These are phyloP conservation scores for Tuber magnatum DNA, from an alignment of 495 filamentous ascomycete genomes.

Conservation along the genomic window DNA sequence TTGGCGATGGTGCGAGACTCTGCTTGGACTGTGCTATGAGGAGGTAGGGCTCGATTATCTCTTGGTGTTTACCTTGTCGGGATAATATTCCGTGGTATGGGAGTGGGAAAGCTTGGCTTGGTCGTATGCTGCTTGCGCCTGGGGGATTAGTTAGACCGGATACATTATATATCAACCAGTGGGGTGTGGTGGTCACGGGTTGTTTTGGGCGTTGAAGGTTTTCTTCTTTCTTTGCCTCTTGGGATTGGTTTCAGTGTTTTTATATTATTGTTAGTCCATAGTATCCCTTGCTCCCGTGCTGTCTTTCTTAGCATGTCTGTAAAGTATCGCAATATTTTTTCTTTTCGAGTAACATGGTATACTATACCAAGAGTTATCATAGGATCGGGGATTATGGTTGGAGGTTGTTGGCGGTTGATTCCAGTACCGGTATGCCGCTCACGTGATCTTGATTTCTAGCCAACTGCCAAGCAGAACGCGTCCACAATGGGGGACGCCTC, in stretches of 20 bases:
- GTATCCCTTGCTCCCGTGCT: neutral
- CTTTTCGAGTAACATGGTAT: too few species aligned
- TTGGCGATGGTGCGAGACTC: conserved; percentile 17
- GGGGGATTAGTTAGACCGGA: neutral
- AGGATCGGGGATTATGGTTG: neutral
- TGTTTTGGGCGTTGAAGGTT: neutral
- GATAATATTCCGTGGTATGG: neutral
- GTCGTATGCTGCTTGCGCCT: neutral
- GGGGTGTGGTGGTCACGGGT: neutral
- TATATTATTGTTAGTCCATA: neutral
- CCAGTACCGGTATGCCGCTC: neutral
- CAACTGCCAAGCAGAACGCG: conserved; percentile 15
- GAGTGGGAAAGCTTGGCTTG: conserved; percentile 3
- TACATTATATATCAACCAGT: neutral
- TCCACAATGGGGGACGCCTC: neutral
- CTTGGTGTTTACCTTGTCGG: neutral
- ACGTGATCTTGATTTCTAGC: conserved; percentile 13
- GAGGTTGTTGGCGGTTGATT: neutral
- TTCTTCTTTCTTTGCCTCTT: neutral
- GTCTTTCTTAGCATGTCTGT: neutral
- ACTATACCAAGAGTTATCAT: neutral
- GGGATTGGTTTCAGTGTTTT: neutral
- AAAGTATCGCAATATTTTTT: neutral
- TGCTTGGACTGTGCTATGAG: conserved; percentile 35
- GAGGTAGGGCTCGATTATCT: conserved; percentile 9